These are phyloP conservation scores for Coemansia sp. DNA, from an alignment of 192 early-diverging fungal genomes.

Conservation along the genomic window DNA sequence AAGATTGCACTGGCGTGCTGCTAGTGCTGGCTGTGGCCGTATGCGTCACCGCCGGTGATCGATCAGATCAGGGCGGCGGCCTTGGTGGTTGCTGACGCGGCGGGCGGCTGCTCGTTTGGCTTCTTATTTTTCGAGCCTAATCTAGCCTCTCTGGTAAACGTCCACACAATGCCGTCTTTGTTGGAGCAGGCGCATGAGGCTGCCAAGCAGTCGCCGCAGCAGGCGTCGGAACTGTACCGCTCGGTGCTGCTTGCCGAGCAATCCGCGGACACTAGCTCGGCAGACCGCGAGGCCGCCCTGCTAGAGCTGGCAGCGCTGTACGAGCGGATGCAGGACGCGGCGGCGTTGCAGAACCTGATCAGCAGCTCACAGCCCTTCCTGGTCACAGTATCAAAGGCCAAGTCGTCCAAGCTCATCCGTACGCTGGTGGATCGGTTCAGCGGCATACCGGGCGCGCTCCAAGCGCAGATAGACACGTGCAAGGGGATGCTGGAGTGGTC, in stretches of 20 bases:
- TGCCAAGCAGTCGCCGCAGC: conserved; percentile 39
- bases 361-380: conserved; percentile 75
- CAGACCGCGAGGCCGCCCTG: conserved; percentile 29
- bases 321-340: conserved; percentile 53
- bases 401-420: conserved; percentile 76
- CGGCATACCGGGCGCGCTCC: conserved; percentile 78
- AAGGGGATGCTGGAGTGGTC: conserved; percentile 95
- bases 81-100: no score
- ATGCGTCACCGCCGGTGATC: no score
- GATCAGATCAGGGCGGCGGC: no score
- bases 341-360: conserved; percentile 76
- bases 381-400: conserved; percentile 84
- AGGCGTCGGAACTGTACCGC: conserved; percentile 32
- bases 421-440: conserved; percentile 80
- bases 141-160: no score
- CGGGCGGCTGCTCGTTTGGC: no score
- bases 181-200: conserved; percentile 24
- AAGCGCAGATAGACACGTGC: conserved; percentile 89
- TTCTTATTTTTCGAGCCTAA: no score
- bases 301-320: conserved; percentile 34
- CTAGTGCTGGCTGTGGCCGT: no score
- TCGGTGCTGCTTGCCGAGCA: conserved; percentile 35
- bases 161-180: conserved; percentile 33
- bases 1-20: no score
- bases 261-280: conserved; percentile 1